Base-by-base conservation (phyloP, 2,329 filamentous ascomycete genomes). In the Colletotrichum higginsianum region DNA sequence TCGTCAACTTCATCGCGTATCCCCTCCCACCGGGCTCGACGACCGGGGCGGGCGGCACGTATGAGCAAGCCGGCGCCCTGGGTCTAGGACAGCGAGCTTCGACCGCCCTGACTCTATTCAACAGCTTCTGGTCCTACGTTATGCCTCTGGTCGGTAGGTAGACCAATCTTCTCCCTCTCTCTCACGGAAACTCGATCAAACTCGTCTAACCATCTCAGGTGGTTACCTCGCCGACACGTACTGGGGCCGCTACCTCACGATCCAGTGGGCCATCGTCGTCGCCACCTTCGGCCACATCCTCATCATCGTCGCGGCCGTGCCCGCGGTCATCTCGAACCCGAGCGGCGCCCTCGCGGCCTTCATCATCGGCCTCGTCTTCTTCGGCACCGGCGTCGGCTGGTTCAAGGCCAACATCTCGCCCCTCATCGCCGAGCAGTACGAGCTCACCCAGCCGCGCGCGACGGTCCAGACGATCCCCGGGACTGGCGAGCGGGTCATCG, bases 341-440 rank as follows among this genome's bases (percentile, higher is more conserved):
- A 81, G 80, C 46, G 86, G 84, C 53, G 83, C 86, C 57, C 85
- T 87, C 74, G 84, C 86, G 2, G 89, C 89, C 46, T 84, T 85
- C 66, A 89, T 94, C 76, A 87, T 94, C 77, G 91, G 91, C 6
- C 81, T 87, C 58, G 86, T 86, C 75, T 82, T 86, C 44, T 79
- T 86, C 18, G 79, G 84, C 8, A 77, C 94, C 9, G 92, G 92
- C 56, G 92, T 92, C 12, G 92, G 82, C 67, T 84, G 85, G 81
- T 94, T 94, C 86, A 95, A 94, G 83, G 83, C 91, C 49, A 94
- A 94, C 74, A 91, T 95, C 52, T 89, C 90, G 0, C 90, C 91
- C 0, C 82, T 93, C 38, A 86, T 93, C 40, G 89, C 91, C 9
- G 91, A 93, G 75, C 91, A 93, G 77, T 87, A 91, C 76, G 86